These are phyloP conservation scores for Stemphylium lycopersici DNA, from an alignment of 2,329 filamentous ascomycete genomes.

Conservation along the genomic window DNA sequence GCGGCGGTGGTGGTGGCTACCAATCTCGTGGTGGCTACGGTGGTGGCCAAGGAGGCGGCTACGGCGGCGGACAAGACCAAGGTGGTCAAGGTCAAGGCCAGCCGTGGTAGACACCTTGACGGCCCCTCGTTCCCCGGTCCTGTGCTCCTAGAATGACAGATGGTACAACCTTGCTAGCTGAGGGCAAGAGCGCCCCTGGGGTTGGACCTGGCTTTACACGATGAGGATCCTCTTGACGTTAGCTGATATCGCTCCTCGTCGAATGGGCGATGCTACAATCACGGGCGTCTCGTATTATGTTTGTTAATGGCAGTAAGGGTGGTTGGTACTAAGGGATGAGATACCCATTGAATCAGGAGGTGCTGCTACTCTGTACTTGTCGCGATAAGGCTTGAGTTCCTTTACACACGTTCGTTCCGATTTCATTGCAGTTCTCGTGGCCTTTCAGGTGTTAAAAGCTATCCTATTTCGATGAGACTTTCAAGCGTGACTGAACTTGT, in stretches of 20 bases:
- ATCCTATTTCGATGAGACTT: not conserved
- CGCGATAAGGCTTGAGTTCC: constrained; percentile 26
- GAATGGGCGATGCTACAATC: constrained; percentile 33
- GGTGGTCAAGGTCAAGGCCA: constrained; percentile 39
- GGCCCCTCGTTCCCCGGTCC: constrained; percentile 14
- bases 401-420: constrained; percentile 27
- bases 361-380: constrained; percentile 41
- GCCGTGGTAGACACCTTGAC: constrained; percentile 39
- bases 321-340: constrained; percentile 47
- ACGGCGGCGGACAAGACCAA: constrained; percentile 31
- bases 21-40: constrained; percentile 40
- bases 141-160: constrained; percentile 18
- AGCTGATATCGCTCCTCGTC: constrained; percentile 32
- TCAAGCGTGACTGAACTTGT: not conserved
- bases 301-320: constrained; percentile 38
- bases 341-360: constrained; percentile 50
- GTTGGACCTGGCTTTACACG: constrained; percentile 10
- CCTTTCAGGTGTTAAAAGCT: constrained; percentile 20
- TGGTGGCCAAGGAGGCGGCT: constrained; percentile 29
- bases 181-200: constrained; percentile 15
- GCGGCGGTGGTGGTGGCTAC: constrained; percentile 41
- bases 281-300: constrained; percentile 31
- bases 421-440: constrained; percentile 16
- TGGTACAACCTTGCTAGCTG: constrained; percentile 10
- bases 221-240: constrained; percentile 25